Evolutionary conservation across 352 stramenopile genomes (phyloP), one percentile per base, ranked within the genome.

Genomic region (Pythium dissimile): DNA sequence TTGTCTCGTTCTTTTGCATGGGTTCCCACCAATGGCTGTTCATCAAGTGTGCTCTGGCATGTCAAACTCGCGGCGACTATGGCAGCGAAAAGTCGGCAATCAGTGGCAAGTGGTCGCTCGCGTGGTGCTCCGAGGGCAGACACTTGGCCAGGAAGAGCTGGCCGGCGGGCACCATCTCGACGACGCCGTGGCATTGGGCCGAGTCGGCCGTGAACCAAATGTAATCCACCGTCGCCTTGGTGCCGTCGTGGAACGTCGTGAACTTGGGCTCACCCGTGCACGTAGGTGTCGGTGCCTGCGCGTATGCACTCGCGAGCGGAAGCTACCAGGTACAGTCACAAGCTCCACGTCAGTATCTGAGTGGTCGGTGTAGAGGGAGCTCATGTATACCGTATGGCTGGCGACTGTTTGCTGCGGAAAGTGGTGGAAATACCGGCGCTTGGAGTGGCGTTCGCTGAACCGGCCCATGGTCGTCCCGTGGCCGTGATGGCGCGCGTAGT

Each of bases 211-310:
- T 74, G 65, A 72, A 88, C 80, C 80, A 89, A 35, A 89, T 73
- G 65, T 89, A 89, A 70, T 89, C 80, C 27, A 89, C 80, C 5
- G 80, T 67, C 23, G 52, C 62, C 39, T 88, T 88, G 34, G 71
- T 75, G 32, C 67, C 63, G 15, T 64, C 73, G 55, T 89, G 80
- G 59, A 86, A 88, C 27, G 77, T 86, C 51, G 80, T 89, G 45
- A 84, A 87, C 66, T 86, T 85, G 13, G 80, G 80, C 43, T 89
- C 80, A 16, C 80, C 80, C 5, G 77, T 89, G 51, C 67, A 75
- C 3, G 39, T 23, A 9, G 65, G 42, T 35, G 75, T 75, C 2
- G 80, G 80, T 11, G 44, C 54, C 42, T 89, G 80, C 6, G 77
- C 80, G 39, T 89, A 89, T 27, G 80, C 80, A 53, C 80, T 89